Conservation (phyloP, 768 basidiomycete species). For the Boletus eberwhitei region DNA sequence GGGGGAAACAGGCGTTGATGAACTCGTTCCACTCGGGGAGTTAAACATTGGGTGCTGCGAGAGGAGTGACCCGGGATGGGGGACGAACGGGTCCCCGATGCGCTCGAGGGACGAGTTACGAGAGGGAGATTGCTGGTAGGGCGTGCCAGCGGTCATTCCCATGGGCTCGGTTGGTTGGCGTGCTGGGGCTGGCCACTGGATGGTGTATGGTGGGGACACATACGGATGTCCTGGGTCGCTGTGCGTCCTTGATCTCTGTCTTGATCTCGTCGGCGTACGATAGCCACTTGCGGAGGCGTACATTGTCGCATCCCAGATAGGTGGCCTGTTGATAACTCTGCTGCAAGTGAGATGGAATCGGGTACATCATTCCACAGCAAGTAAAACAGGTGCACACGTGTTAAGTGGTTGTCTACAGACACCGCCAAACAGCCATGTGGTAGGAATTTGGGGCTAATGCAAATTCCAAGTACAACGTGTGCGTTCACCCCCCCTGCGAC, state of each 20-base stretch:
- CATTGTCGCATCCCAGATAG: slow-evolving; percentile 8
- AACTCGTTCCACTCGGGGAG: slow-evolving; percentile 2
- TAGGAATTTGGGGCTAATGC: background rate
- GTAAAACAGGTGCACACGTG: slow-evolving; percentile 8
- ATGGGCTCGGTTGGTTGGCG: slow-evolving; percentile 21
- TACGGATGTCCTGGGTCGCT: slow-evolving; percentile 26
- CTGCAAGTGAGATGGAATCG: background rate
- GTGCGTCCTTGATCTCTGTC: slow-evolving; percentile 9
- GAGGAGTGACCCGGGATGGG: slow-evolving; percentile 8
- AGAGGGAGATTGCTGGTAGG: slow-evolving; percentile 10
- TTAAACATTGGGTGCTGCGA: slow-evolving; percentile 4
- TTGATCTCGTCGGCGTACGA: slow-evolving; percentile 11
- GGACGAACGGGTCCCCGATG: slow-evolving; percentile 9
- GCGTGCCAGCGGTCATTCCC: background rate
- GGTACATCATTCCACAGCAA: background rate
- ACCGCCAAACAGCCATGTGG: background rate
- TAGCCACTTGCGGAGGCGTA: slow-evolving; percentile 6
- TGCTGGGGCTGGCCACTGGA: slow-evolving; percentile 24
- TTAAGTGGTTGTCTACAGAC: background rate
- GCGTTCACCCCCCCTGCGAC: too few species aligned
- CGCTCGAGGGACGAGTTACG: slow-evolving; percentile 25
- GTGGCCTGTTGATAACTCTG: background rate
- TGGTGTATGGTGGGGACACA: slow-evolving; percentile 22
- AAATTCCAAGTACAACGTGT: background rate
- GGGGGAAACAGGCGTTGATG: slow-evolving; percentile 17